phyloP scores from a whole-genome alignment of 2,329 filamentous ascomycete genomes.

The Aspergillus sp. region DNA sequence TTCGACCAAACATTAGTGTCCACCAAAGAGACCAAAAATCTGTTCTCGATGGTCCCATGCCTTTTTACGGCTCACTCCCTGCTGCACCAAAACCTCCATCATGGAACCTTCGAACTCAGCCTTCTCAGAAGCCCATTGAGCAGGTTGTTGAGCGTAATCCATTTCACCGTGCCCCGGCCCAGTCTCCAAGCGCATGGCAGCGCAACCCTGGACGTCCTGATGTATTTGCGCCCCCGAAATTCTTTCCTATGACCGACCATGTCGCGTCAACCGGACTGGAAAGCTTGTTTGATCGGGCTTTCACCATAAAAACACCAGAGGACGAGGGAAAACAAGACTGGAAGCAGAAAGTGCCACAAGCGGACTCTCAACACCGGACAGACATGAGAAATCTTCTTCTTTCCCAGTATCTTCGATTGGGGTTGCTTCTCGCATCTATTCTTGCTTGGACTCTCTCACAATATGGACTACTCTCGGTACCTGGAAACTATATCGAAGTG shows the following conservation, averaged over 20 bases:
- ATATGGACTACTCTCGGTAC: constrained; percentile 23
- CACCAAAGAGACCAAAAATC: constrained; percentile 23
- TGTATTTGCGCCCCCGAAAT: constrained; percentile 41
- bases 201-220: constrained; percentile 14
- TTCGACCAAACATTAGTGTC: constrained; percentile 28
- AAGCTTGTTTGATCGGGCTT: constrained; percentile 41
- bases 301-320: constrained; percentile 32
- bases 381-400: constrained; percentile 13
- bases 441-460: constrained; percentile 29
- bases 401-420: constrained; percentile 26
- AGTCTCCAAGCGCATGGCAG: constrained; percentile 16
- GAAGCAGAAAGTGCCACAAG: constrained; percentile 9
- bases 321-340: constrained; percentile 18
- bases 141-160: constrained; percentile 32
- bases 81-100: constrained; percentile 35
- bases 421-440: constrained; percentile 25
- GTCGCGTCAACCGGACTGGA: constrained; percentile 43
- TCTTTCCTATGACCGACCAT: constrained; percentile 40
- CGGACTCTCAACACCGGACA: constrained; percentile 2
- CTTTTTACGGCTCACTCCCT: constrained; percentile 42
- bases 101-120: constrained; percentile 34
- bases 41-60: constrained; percentile 29
- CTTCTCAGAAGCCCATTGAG: constrained; percentile 28
- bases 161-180: constrained; percentile 28
- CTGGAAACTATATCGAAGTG: constrained; percentile 34